These are phyloP conservation scores for Solanum pinnatisectum DNA, from an alignment of 257 asterid species.

Conservation along the genomic window DNA sequence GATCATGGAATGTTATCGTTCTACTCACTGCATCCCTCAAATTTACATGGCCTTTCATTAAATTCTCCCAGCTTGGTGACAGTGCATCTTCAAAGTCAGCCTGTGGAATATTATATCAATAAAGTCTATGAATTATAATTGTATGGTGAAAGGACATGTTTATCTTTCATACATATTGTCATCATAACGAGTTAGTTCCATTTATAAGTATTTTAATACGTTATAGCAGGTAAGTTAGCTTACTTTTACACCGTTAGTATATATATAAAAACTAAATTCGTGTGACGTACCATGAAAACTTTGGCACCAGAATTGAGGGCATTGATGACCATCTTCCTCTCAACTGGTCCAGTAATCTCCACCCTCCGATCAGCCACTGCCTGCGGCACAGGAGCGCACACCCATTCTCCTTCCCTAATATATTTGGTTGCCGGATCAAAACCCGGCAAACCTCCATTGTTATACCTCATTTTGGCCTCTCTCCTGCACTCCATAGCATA, in stretches of 20 bases:
- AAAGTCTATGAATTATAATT: background rate
- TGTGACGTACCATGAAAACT: constrained; percentile 69
- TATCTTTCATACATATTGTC: background rate
- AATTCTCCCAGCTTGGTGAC: constrained; percentile 90
- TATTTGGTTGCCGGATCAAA: constrained; percentile 73
- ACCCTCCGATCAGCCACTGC: constrained; percentile 85
- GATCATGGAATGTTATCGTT: constrained; percentile 65
- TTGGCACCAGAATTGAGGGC: constrained; percentile 96
- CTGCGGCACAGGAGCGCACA: constrained; percentile 53
- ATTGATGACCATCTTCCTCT: constrained; percentile 91
- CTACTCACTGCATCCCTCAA: constrained; percentile 80
- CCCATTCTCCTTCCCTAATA: constrained; percentile 68
- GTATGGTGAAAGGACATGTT: background rate
- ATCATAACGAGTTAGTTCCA: background rate
- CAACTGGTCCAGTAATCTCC: constrained; percentile 96
- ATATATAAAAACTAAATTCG: background rate
- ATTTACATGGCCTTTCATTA: constrained; percentile 76
- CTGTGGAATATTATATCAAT: constrained; percentile 11
- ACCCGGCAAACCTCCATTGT: constrained; percentile 53
- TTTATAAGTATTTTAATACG: background rate
- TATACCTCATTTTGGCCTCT: constrained; percentile 58
- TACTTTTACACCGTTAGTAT: background rate
- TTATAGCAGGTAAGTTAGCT: background rate
- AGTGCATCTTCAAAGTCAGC: constrained; percentile 98
- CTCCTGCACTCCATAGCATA: constrained; percentile 75